Evolutionary conservation across 176 grass and related monocot species (phyloP), one percentile per base, ranked within the genome.

Genomic region (Saccharum spontaneum): DNA sequence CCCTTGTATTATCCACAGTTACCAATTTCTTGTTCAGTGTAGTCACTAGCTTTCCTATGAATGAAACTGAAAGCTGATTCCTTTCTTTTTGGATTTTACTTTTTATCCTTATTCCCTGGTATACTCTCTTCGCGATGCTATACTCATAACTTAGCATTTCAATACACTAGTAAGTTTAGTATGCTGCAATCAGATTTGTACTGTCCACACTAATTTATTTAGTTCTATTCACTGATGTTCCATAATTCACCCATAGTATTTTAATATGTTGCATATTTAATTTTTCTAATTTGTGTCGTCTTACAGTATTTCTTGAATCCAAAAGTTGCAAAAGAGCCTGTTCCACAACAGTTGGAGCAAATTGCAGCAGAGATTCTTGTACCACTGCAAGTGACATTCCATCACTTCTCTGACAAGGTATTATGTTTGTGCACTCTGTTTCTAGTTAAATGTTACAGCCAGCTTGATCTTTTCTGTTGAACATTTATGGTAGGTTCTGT

Each of bases 221-320:
- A 77, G 71, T 41, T 77, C 63, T 55, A 78, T 69, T 84, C 45
- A 28, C 41, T 33, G 6, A 22, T 76, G 14, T 40, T 77, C 31
- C 55, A 31, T 4, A 69, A 48, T 76, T 61, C 73, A 79, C 40
- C 49, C 13, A 66, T 68, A 24, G 41, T 87, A 65, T n/a, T 75
- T 78, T 50, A 82, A 52, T 62, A 48, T 11, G 14, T 10, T 7
- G 0, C 22, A 57, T 78, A 40, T 82, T 82, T 79, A 16, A 30
- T 79, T 73, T 33, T 33, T 20, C 48, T 88, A 63, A 40, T 36
- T 59, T 71, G 67, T 82, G 52, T 86, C 75, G 2, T 86, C 50
- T 69, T 87, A 18, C 86, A 98, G 95, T 98, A 94, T 84, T 98
- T 98, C 85, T 78, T 94, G 79, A 98, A 98, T 78, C 95, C 92